These are phyloP conservation scores for Candida oleophila DNA, from an alignment of 805 yeast species.

Conservation along the genomic window DNA sequence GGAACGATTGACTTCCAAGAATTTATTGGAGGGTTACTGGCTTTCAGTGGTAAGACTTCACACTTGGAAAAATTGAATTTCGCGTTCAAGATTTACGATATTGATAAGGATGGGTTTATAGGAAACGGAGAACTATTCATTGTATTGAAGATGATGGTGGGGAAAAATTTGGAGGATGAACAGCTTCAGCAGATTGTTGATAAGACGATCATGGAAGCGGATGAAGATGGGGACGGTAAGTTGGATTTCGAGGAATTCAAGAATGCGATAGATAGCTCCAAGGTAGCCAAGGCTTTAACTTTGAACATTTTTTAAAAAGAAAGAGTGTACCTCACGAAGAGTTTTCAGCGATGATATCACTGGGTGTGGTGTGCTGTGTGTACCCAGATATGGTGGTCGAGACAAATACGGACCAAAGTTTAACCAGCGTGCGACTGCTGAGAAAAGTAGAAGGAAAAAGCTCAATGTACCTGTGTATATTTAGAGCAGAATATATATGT, in stretches of 20 bases:
- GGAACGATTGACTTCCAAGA: conserved; percentile 96
- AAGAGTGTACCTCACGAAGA: no score
- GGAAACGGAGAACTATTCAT: conserved; percentile 93
- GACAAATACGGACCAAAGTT: no score
- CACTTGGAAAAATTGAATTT: conserved; percentile 80
- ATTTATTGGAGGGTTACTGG: conserved; percentile 81
- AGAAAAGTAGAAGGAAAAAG: no score
- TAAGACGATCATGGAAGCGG: conserved; percentile 92
- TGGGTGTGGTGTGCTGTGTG: no score
- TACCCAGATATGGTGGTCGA: no score
- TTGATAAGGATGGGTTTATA: conserved; percentile 91
- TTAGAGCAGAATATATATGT: no score
- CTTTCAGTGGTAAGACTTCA: conserved; percentile 81
- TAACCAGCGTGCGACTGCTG: no score
- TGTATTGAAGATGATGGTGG: conserved; percentile 96
- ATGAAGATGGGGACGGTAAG: conserved; percentile 81
- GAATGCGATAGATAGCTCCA: conserved; percentile 58
- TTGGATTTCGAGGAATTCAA: conserved; percentile 85
- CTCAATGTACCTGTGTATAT: no score
- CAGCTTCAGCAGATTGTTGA: conserved; percentile 97
- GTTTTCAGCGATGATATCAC: no score
- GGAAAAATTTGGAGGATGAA: conserved; percentile 77
- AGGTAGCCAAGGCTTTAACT: conserved; percentile 60
- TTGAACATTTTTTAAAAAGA: conserved; percentile 45
- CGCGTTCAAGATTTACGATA: conserved; percentile 92